These are phyloP conservation scores for Globisporangium polare DNA, from an alignment of 352 stramenopile genomes.

Conservation along the genomic window DNA sequence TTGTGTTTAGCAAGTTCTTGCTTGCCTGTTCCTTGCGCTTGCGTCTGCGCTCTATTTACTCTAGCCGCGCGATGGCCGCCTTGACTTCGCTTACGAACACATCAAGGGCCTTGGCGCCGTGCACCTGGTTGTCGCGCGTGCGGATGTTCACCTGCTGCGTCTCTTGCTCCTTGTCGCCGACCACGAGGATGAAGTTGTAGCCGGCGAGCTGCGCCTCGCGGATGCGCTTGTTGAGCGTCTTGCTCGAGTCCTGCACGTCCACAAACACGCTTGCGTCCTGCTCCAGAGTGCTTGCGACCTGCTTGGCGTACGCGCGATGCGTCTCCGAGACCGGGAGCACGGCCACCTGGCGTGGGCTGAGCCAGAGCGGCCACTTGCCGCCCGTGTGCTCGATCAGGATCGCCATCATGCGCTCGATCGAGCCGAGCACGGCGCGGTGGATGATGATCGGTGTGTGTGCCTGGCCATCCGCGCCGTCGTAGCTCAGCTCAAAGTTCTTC, in stretches of 20 bases:
- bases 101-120: constrained; percentile 52
- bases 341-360: constrained; percentile 80
- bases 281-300: constrained; percentile 45
- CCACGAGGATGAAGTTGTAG: constrained; percentile 87
- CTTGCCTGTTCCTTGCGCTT: neutral
- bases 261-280: constrained; percentile 47
- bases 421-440: constrained; percentile 96
- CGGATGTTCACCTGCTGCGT: constrained; percentile 63
- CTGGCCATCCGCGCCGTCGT: constrained; percentile 84
- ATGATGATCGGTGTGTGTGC: constrained; percentile 97
- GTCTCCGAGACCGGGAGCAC: constrained; percentile 68
- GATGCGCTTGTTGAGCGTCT: constrained; percentile 84
- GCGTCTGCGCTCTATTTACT: constrained; percentile 34
- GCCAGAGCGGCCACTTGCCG: constrained; percentile 97
- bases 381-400: constrained; percentile 97
- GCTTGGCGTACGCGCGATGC: constrained; percentile 54
- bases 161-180: constrained; percentile 68
- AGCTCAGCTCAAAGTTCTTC: constrained; percentile 94
- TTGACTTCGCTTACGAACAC: constrained; percentile 58
- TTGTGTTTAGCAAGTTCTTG: neutral
- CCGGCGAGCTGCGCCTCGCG: constrained; percentile 73
- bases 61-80: constrained; percentile 49
- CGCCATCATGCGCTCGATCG: constrained; percentile 97
- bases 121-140: constrained; percentile 79
- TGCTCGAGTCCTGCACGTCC: constrained; percentile 70